phyloP scores from a whole-genome alignment of 1,284 basidiomycete species.

The Heliocybe sulcata region DNA sequence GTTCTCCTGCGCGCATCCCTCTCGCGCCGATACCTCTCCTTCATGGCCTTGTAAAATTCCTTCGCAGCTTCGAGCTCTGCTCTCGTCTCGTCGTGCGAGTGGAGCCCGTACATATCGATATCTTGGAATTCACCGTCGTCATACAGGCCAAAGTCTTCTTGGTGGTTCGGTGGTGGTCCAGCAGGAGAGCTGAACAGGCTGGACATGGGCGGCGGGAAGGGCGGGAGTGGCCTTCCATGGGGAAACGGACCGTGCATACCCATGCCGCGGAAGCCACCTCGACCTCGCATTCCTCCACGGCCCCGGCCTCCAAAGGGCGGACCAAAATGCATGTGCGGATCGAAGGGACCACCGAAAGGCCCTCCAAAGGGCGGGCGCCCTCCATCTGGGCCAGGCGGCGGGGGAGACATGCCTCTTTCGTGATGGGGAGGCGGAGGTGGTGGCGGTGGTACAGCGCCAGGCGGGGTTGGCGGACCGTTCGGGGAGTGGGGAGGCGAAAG shows the following conservation, averaged over 20 bases:
- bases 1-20: slow-evolving; percentile 43
- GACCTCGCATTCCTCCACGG: background rate
- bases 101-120: background rate
- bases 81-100: slow-evolving; percentile 33
- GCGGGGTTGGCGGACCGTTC: slow-evolving; percentile 14
- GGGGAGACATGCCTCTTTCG: slow-evolving; percentile 2
- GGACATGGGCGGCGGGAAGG: background rate
- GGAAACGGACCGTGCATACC: background rate
- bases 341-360: no score
- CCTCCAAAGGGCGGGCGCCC: background rate
- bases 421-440: slow-evolving; percentile 12
- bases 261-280: background rate
- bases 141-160: background rate
- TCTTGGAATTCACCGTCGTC: background rate
- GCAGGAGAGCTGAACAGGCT: background rate
- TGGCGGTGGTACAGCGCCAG: slow-evolving; percentile 8
- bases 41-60: slow-evolving; percentile 55
- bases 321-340: no score
- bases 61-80: slow-evolving; percentile 65
- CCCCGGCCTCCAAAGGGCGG: background rate
- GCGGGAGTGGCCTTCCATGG: no score
- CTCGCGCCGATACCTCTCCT: slow-evolving; percentile 56
- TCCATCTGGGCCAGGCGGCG: slow-evolving; percentile 3
- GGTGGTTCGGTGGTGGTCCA: background rate
- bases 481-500: slow-evolving; percentile 9